Percentiles rank a stretch among this genome's conserved stretches.
phyloP scores from a whole-genome alignment of 2,329 filamentous ascomycete genomes.

The Penicillium sp. region DNA sequence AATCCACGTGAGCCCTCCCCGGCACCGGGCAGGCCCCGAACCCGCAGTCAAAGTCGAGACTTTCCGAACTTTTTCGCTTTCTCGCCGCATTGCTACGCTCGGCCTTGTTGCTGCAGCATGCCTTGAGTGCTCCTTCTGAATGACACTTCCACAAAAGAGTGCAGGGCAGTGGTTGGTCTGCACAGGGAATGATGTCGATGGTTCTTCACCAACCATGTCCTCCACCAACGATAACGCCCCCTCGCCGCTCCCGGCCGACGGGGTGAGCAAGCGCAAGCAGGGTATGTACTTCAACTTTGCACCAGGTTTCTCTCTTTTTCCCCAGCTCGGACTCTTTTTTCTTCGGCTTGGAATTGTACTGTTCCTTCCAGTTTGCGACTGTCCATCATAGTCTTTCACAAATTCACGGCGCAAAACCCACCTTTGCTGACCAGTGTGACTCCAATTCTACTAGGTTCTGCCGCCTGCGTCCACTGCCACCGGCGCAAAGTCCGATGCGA shows the following conservation, averaged over 20 bases:
- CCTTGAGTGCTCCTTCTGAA: conserved; percentile 16
- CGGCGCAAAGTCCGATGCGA: conserved; percentile 58
- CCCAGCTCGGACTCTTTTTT: background rate
- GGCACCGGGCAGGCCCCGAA: conserved; percentile 25
- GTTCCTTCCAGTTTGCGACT: background rate
- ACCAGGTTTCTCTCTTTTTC: background rate
- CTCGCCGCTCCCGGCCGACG: conserved; percentile 36
- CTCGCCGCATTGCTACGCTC: conserved; percentile 23
- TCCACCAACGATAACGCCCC: conserved; percentile 39
- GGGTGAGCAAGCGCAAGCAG: conserved; percentile 45
- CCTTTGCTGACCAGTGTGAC: conserved; percentile 18
- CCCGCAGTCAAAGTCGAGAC: conserved; percentile 25
- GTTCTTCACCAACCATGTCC: conserved; percentile 40
- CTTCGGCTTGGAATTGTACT: background rate
- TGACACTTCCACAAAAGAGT: conserved; percentile 20
- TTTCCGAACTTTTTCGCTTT: conserved; percentile 30
- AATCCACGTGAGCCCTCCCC: conserved; percentile 28
- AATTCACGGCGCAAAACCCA: background rate
- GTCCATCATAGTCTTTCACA: background rate
- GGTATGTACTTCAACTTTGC: conserved; percentile 32
- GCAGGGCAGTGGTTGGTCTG: conserved; percentile 27
- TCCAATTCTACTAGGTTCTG: conserved; percentile 37
- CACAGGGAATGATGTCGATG: conserved; percentile 31
- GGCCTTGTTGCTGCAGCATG: conserved; percentile 23
- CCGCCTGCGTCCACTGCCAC: conserved; percentile 55